Base-by-base conservation (phyloP, 2,329 filamentous ascomycete species). In the Fusarium irregulare region DNA sequence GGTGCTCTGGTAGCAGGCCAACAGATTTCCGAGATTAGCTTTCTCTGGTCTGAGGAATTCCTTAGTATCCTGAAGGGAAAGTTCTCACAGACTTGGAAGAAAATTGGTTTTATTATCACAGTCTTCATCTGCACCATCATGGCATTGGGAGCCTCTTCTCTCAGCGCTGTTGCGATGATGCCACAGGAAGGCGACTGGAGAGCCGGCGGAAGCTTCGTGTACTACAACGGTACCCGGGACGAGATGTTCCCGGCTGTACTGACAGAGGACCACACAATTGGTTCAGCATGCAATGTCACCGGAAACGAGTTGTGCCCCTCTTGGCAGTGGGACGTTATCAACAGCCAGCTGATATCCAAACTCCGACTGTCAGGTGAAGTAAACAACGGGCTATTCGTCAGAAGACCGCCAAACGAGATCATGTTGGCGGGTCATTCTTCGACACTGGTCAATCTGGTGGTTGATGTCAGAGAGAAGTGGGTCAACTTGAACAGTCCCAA, bases 101-200 rank as follows among this genome's bases (percentile, higher is more conserved):
- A 73, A 34, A 44, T 69, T 4, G 48, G 50, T 4, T 73, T 73
- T 5, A 61, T 73, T 4, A 4, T 63, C 5, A 66, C 60, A 1
- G 53, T 64, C 1, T 50, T 73, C 18, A 9, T 71, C 8, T 73
- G 63, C 1, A 68, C 70, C 0, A 64, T 73, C 4, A 64, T 73
- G 54, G 66, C 70, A 0, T n/a, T 73, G 8, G 70, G 64, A 0
- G 70, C 70, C 2, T 71, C 70, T 9, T 73, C 70, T 4, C 66
- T 73, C 7, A 73, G 70, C 14, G 70, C 70, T 7, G 61, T 66
- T 18, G 70, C 71, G 12, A 73, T 73, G 70, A 73, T 71, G 67
- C 70, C 70, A 0, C 70, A 73, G 8, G 70, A 73, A 13, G 70
- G 61, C 2, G 67, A 71, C 7, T 73, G 70, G 70, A 44, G 37